Evolutionary conservation across 2,329 filamentous ascomycete genomes (phyloP), one percentile per base, ranked within the genome.

Genomic region (Cytospora piceae): DNA sequence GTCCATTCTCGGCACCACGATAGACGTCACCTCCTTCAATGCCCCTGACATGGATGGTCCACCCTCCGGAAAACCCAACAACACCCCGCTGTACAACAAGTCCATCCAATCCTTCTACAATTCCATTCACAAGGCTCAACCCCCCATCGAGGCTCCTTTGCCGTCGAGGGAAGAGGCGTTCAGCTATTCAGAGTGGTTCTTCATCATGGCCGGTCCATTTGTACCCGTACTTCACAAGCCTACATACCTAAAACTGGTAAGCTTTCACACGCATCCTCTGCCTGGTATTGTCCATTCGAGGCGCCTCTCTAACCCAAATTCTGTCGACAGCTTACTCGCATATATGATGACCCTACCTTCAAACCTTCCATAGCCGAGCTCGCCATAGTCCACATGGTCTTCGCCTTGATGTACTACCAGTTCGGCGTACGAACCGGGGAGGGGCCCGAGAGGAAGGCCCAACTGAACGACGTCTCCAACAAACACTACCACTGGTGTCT

Each of bases 401-500:
- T 95, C 66, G 89, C 91, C 14, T 88, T 88, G 58, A 90, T 94
- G 71, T 88, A 89, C 73, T 92, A 90, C 70, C 91, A 96, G 71
- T 91, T 88, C 67, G 89, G 89, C n/a, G 81, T 87, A 5, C 84
- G 91, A 24, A 93, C 93, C 71, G 80, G 81, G 67, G 82, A 87
- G 67, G 78, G 85, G 64, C 74, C 83, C 20, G 81, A 82, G 4
- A 81, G 84, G 65, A 82, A 85, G 67, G 78, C 79, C 8, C 80
- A 83, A 49, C 78, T 90, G 61, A 87, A 90, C 69, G 82, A 86
- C 1, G 78, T 89, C 59, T 91, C 90, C 4, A 91, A 93, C 75
- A 85, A 85, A 62, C 92, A 95, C 74, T 94, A 94, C 70, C 90
- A 93, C 72, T 94, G 89, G 73, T 84, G 89, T 1, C 77, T 94